Conservation (phyloP, 2,329 filamentous ascomycete species). For the Chaetomiaceae sp. region DNA sequence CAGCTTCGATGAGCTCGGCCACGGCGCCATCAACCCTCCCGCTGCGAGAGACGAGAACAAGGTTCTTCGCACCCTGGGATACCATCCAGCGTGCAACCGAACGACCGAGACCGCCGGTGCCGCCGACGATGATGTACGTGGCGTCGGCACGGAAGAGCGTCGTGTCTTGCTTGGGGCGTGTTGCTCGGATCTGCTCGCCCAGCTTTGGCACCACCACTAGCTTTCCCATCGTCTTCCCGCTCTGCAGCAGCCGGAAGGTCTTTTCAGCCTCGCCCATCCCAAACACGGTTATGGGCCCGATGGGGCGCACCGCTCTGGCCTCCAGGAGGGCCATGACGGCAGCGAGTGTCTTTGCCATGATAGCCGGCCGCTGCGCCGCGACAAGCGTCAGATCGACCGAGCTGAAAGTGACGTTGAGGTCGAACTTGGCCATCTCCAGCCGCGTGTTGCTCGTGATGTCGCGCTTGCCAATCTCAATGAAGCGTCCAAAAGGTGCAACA, state of each 20-base stretch:
- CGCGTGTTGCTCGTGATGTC: conserved; percentile 7
- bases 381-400: conserved; percentile 5
- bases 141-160: background rate
- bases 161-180: too few species aligned
- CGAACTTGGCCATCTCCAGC: conserved; percentile 12
- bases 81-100: background rate
- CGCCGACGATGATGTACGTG: background rate
- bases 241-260: conserved; percentile 38
- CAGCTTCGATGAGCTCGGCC: background rate
- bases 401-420: conserved; percentile 3
- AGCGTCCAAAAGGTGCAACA: conserved; percentile 20
- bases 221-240: conserved; percentile 20
- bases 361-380: background rate
- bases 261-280: conserved; percentile 25
- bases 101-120: background rate
- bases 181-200: too few species aligned
- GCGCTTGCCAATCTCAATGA: conserved; percentile 17
- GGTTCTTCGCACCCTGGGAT: background rate
- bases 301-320: conserved; percentile 18
- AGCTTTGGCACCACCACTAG: background rate
- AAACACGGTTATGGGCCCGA: conserved; percentile 25
- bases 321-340: conserved; percentile 8
- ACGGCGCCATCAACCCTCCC: background rate
- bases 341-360: background rate
- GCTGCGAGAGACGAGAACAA: conserved; percentile 1